Evolutionary conservation across 2,329 filamentous ascomycete species (phyloP).

Genomic region (Dactylonectria estremocensis): DNA sequence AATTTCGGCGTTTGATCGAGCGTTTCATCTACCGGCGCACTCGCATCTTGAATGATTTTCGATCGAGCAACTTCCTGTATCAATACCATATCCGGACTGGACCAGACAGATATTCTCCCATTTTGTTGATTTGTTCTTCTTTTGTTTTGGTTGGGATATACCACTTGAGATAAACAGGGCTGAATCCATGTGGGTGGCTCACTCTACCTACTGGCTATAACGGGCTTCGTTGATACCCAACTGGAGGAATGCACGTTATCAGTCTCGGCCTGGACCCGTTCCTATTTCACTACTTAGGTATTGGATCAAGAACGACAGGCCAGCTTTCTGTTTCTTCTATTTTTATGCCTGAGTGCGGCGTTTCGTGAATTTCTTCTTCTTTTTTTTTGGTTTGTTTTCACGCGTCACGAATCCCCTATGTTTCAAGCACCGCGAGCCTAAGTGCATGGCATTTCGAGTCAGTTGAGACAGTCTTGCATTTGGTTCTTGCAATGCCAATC

Average conservation of each 20-base stretch:
- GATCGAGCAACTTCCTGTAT: conserved; percentile 43
- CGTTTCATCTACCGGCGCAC: neutral
- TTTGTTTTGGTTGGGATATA: conserved; percentile 49
- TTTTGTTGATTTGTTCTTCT: conserved; percentile 38
- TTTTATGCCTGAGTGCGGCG: conserved; percentile 6
- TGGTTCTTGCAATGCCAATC: conserved; percentile 19
- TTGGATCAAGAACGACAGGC: conserved; percentile 7
- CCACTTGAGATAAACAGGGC: conserved; percentile 50
- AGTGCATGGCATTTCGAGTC: conserved; percentile 17
- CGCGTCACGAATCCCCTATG: conserved; percentile 31
- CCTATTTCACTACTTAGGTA: conserved; percentile 22
- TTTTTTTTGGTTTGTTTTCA: conserved; percentile 17
- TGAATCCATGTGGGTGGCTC: conserved; percentile 30
- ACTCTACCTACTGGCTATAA: conserved; percentile 20
- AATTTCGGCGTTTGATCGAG: conserved; percentile 26
- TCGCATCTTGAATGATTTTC: conserved; percentile 5
- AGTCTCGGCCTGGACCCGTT: conserved; percentile 34
- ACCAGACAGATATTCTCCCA: conserved; percentile 40
- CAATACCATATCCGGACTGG: conserved; percentile 45
- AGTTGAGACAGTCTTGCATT: conserved; percentile 19
- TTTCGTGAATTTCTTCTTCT: conserved; percentile 14
- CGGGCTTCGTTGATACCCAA: conserved; percentile 24
- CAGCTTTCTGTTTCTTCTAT: conserved; percentile 10
- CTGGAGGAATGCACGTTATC: conserved; percentile 31
- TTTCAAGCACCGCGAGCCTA: conserved; percentile 22